Evolutionary conservation across 2,329 filamentous ascomycete species (phyloP).

Genomic region (Calonectria fujianensis): DNA sequence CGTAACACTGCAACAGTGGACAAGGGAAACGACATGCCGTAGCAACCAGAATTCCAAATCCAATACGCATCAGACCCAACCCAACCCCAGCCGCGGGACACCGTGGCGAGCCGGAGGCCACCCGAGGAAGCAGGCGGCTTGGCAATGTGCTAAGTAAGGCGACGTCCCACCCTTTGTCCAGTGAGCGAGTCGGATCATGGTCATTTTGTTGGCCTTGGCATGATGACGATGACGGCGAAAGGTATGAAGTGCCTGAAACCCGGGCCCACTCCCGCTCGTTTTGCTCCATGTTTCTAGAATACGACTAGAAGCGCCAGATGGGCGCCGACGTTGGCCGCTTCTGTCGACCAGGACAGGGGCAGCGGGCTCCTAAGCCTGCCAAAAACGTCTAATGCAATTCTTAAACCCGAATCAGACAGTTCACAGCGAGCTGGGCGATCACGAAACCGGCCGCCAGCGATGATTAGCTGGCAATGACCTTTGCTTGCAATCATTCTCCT

Average conservation of each 20-base stretch:
- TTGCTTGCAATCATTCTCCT: not conserved
- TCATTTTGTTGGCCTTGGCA: conserved; percentile 30
- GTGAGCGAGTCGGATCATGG: conserved; percentile 42
- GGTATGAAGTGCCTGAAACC: conserved; percentile 26
- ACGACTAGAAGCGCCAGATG: conserved; percentile 46
- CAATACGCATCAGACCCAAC: not conserved
- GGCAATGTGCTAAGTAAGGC: conserved; percentile 17
- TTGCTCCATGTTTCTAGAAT: conserved; percentile 49
- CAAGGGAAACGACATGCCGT: conserved; percentile 32
- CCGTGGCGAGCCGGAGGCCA: conserved; percentile 6
- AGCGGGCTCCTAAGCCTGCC: conserved; percentile 6
- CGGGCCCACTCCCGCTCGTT: conserved; percentile 24
- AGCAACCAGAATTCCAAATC: not conserved
- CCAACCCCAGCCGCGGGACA: conserved; percentile 7
- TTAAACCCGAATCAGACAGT: not conserved
- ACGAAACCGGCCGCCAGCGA: not conserved
- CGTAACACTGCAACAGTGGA: conserved; percentile 46
- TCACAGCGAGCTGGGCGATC: not conserved
- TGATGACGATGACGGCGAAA: conserved; percentile 1
- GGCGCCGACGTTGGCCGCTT: conserved; percentile 28
- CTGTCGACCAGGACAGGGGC: conserved; percentile 25
- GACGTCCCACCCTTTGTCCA: conserved; percentile 7
- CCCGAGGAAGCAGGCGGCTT: conserved; percentile 17
- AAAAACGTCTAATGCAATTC: conserved; percentile 8
- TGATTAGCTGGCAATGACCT: conserved; percentile 7